Conservation (phyloP, 352 stramenopile genomes). For the Pythium rhizo-oryzae region DNA sequence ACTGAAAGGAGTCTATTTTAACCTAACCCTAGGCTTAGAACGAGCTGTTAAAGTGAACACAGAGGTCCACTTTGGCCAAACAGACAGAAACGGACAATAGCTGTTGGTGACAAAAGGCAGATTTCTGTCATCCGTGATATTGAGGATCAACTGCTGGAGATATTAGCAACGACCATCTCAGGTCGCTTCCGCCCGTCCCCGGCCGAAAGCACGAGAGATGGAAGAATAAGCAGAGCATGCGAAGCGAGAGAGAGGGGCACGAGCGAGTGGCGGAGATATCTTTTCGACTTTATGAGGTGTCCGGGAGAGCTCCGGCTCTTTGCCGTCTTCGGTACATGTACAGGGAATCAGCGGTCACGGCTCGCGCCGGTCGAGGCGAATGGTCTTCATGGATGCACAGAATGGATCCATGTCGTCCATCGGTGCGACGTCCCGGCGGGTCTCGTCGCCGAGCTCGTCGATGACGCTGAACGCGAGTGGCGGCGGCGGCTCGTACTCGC, state of each 20-base stretch:
- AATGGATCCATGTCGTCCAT: not conserved
- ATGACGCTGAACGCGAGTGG: not conserved
- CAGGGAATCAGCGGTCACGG: not conserved
- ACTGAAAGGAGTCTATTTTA: no score
- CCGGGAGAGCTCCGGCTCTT: no score
- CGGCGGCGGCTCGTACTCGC: not conserved
- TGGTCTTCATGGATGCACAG: not conserved
- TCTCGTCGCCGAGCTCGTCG: not conserved
- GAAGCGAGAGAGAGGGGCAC: no score
- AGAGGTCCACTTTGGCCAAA: no score
- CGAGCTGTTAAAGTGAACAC: no score
- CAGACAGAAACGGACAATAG: no score
- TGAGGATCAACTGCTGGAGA: not conserved
- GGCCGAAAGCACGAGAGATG: not conserved
- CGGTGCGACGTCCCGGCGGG: not conserved
- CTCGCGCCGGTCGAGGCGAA: not conserved
- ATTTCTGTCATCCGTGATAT: not conserved
- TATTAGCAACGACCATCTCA: no score
- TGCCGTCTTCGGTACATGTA: not conserved
- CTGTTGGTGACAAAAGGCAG: constrained; percentile 2
- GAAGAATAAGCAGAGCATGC: not conserved
- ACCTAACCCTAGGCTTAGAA: no score
- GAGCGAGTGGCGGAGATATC: no score
- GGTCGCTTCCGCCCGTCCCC: no score
- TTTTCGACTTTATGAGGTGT: no score